These are phyloP conservation scores for Gossypium thurberi DNA, from an alignment of 345 rosid species.

Conservation along the genomic window DNA sequence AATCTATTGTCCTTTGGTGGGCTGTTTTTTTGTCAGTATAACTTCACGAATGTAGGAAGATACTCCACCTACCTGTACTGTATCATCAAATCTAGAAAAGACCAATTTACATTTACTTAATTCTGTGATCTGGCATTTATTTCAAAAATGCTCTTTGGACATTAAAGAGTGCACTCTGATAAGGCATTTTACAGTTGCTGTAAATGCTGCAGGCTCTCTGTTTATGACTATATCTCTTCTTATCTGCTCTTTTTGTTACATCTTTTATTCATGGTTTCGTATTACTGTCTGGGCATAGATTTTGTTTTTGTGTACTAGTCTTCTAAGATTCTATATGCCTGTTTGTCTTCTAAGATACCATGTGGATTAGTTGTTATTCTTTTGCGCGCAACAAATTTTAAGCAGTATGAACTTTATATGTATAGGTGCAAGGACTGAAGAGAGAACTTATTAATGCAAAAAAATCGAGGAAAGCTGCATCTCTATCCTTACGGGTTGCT, in stretches of 20 bases:
- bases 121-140: background rate
- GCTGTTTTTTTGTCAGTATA: background rate
- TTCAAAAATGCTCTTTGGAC: background rate
- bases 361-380: conserved; percentile 1
- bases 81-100: conserved; percentile 2
- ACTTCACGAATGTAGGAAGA: background rate
- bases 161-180: background rate
- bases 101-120: background rate
- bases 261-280: background rate
- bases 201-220: background rate
- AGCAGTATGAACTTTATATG: background rate
- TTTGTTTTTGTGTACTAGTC: background rate
- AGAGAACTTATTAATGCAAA: conserved; percentile 70
- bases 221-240: background rate
- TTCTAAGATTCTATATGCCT: background rate
- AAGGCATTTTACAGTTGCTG: background rate
- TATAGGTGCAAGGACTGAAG: conserved; percentile 80
- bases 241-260: background rate
- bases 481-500: conserved; percentile 63
- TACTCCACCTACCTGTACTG: background rate
- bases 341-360: background rate
- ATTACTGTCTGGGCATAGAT: background rate
- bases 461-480: conserved; percentile 72
- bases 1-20: background rate
- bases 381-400: background rate